These are phyloP conservation scores for Ammopiptanthus mongolicus DNA, from an alignment of 306 rosid species.

Conservation along the genomic window DNA sequence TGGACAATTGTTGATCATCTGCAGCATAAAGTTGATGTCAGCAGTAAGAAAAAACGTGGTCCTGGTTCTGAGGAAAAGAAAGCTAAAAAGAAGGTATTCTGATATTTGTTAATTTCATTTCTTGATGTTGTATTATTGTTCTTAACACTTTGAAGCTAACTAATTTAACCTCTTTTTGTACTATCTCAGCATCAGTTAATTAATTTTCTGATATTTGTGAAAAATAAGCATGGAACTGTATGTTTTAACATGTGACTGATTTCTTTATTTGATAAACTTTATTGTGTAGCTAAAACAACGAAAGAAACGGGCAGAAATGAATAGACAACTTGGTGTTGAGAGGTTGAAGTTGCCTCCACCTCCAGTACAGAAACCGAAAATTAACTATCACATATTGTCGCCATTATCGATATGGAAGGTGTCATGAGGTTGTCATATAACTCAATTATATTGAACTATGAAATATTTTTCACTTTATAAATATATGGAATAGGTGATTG, in stretches of 20 bases:
- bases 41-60: constrained; percentile 47
- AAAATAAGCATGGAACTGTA: not conserved
- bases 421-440: constrained; percentile 59
- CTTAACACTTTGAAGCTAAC: not conserved
- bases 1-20: constrained; percentile 23
- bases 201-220: constrained; percentile 8
- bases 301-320: constrained; percentile 57
- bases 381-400: constrained; percentile 48
- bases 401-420: constrained; percentile 68
- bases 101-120: not conserved
- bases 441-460: not conserved
- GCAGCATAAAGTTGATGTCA: constrained; percentile 29
- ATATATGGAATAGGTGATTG: not conserved
- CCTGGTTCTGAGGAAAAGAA: constrained; percentile 51
- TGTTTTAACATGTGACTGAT: constrained; percentile 8
- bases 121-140: constrained; percentile 1
- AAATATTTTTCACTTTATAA: not conserved
- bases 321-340: constrained; percentile 70
- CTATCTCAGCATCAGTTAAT: not conserved
- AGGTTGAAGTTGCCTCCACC: constrained; percentile 52
- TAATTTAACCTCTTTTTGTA: not conserved
- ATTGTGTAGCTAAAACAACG: constrained; percentile 43
- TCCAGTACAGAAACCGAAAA: constrained; percentile 47
- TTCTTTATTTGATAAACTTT: constrained; percentile 5
- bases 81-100: constrained; percentile 54